Evolutionary conservation across 2,329 filamentous ascomycete genomes (phyloP).

Genomic region (Metarhizium anisopliae): DNA sequence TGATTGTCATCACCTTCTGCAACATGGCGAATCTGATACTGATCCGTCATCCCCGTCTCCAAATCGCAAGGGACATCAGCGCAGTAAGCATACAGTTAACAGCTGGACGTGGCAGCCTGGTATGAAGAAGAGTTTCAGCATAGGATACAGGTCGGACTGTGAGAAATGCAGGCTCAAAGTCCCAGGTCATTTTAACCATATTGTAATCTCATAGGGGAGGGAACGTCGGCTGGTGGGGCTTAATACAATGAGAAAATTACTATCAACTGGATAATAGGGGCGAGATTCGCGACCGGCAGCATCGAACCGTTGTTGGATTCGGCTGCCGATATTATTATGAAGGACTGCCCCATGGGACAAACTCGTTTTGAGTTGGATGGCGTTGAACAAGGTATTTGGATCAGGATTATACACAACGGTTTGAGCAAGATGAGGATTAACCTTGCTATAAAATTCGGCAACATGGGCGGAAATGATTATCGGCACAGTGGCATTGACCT

Average conservation of each 20-base stretch:
- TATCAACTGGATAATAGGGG: background rate
- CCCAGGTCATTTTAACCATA: conserved; percentile 74
- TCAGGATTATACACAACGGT: background rate
- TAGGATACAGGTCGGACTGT: conserved; percentile 70
- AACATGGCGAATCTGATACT: conserved; percentile 19
- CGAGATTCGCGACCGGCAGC: background rate
- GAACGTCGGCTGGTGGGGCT: background rate
- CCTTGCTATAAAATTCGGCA: background rate
- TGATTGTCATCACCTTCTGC: conserved; percentile 16
- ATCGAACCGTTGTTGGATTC: background rate
- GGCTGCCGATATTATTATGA: background rate
- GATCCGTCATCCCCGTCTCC: conserved; percentile 37
- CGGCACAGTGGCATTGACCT: background rate
- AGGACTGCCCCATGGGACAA: background rate
- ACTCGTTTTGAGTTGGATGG: background rate
- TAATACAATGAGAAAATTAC: background rate
- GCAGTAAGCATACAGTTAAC: conserved; percentile 51
- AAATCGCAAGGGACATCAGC: conserved; percentile 44
- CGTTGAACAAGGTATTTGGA: background rate
- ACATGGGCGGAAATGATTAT: background rate
- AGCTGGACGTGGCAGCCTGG: conserved; percentile 52
- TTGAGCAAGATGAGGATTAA: background rate
- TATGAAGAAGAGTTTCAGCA: conserved; percentile 64
- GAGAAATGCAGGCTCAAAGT: conserved; percentile 69
- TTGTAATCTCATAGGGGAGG: conserved; percentile 51